A percentile compares a stretch with the other conserved stretches of the same genome.
phyloP scores from a whole-genome alignment of 225 moss, liverwort and hornwort genomes.

The Marchantia polymorpha region DNA sequence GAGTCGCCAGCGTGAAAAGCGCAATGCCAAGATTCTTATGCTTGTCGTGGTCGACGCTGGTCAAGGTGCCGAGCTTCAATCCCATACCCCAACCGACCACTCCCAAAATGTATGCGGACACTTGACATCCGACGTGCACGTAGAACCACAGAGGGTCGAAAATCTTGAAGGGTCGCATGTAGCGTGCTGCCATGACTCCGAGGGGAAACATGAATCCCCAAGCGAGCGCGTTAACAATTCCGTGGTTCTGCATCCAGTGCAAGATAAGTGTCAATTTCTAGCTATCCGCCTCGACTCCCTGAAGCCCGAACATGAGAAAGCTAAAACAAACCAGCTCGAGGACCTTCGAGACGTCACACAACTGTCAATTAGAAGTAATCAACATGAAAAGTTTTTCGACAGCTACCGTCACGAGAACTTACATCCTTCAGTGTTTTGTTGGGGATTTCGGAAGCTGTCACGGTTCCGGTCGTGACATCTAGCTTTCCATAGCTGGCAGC shows the following conservation, averaged over 20 bases:
- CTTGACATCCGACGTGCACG: constrained; percentile 64
- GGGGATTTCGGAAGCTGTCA: constrained; percentile 14
- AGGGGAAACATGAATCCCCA: constrained; percentile 82
- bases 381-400: neutral
- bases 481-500: constrained; percentile 18
- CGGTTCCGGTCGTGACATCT: constrained; percentile 42
- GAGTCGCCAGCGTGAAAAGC: constrained; percentile 62
- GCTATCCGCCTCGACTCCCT: neutral
- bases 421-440: constrained; percentile 54
- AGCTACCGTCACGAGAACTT: constrained; percentile 3
- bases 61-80: constrained; percentile 41
- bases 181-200: constrained; percentile 74
- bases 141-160: constrained; percentile 71
- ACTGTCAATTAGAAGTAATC: neutral
- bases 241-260: constrained; percentile 55
- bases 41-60: constrained; percentile 24
- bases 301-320: neutral
- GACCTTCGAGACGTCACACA: neutral
- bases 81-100: constrained; percentile 66
- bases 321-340: neutral
- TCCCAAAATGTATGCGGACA: constrained; percentile 61
- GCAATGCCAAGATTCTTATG: constrained; percentile 67
- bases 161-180: constrained; percentile 60
- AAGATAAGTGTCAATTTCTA: neutral
- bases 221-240: constrained; percentile 54